Evolutionary conservation across 768 basidiomycete species (phyloP), one percentile per base, ranked within the genome.

Genomic region (Russula griseocarnosa): DNA sequence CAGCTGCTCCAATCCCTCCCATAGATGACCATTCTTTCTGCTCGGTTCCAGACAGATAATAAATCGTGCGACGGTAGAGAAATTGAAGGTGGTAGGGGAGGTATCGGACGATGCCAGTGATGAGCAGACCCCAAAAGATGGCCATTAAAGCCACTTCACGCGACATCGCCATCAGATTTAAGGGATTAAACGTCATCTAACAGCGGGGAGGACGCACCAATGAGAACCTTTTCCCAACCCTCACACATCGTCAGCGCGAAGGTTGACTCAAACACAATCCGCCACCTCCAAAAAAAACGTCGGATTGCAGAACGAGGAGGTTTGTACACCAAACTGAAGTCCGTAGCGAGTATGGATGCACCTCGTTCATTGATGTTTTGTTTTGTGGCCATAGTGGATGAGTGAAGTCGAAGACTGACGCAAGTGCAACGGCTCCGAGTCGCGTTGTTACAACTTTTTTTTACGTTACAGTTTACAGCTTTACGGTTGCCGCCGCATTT

Each of bases 201-300:
- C 36, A 34, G 16, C 11, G 11, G 36, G 13, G 7, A n/a, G 10
- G 53, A 64, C 86, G 71, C 70, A 87, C 86, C 70, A 61, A 84
- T 77, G 42, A 86, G 71, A 52, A 81, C 69, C 69, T 85, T 84
- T 78, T 88, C 88, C 87, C 86, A 87, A 62, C 82, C 79, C 71
- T 89, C 86, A 62, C 87, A 73, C 69, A 87, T 79, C 32, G 79
- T 78, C 46, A 87, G 74, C 7, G 78, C 86, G 64, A 84, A 83
- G 0, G 85, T 86, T 3, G 79, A 75, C 71, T 86, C 85, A 38
- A 88, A 72, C 76, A 81, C 77, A 57, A 86, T 71, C 65, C 82
- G 77, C 71, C 78, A 75, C 16, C 77, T 79, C 84, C 86, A 85
- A 54, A 85, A 60, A 66, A 70, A 70, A 26, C 64, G 66, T 11